These are phyloP conservation scores for Penicillium manginii DNA, from an alignment of 495 filamentous ascomycete genomes.

Conservation along the genomic window DNA sequence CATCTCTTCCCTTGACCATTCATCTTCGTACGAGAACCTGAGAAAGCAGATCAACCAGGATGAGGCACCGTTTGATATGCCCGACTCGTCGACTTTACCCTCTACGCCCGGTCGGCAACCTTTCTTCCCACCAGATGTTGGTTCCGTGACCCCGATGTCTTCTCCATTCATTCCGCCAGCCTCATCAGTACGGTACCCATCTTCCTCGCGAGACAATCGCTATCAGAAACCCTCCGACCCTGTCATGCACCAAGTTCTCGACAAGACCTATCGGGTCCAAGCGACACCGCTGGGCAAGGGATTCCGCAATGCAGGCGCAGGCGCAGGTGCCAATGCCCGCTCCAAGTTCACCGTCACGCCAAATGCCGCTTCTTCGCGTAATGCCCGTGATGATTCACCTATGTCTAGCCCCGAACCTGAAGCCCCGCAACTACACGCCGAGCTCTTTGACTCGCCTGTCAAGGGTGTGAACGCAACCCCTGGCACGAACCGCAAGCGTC, in stretches of 20 bases:
- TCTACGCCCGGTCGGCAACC: slow-evolving; percentile 43
- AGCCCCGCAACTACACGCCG: slow-evolving; percentile 77
- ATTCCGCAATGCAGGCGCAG: slow-evolving; percentile 25
- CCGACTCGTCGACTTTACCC: slow-evolving; percentile 47
- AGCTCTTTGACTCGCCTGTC: slow-evolving; percentile 81
- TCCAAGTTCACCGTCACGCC: slow-evolving; percentile 44
- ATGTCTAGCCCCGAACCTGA: slow-evolving; percentile 78
- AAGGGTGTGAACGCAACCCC: slow-evolving; percentile 37
- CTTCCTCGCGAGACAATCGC: slow-evolving; percentile 34
- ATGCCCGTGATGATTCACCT: slow-evolving; percentile 56
- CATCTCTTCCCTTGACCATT: slow-evolving; percentile 61
- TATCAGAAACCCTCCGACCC: slow-evolving; percentile 60
- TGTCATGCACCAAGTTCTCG: slow-evolving; percentile 82
- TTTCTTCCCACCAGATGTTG: slow-evolving; percentile 36
- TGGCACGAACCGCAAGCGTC: slow-evolving; percentile 41
- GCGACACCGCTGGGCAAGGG: slow-evolving; percentile 77
- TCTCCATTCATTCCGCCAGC: slow-evolving; percentile 56
- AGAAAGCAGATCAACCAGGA: slow-evolving; percentile 34
- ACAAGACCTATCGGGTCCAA: slow-evolving; percentile 92
- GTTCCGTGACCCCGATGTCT: slow-evolving; percentile 39
- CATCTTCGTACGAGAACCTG: slow-evolving; percentile 38
- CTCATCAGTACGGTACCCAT: slow-evolving; percentile 39
- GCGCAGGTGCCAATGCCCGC: slow-evolving; percentile 29
- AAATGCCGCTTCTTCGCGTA: slow-evolving; percentile 35
- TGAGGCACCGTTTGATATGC: slow-evolving; percentile 38